Percentiles rank a stretch among this genome's conserved stretches.
Evolutionary conservation across 176 grass and related monocot species (phyloP).

Genomic region (Phragmites australis): DNA sequence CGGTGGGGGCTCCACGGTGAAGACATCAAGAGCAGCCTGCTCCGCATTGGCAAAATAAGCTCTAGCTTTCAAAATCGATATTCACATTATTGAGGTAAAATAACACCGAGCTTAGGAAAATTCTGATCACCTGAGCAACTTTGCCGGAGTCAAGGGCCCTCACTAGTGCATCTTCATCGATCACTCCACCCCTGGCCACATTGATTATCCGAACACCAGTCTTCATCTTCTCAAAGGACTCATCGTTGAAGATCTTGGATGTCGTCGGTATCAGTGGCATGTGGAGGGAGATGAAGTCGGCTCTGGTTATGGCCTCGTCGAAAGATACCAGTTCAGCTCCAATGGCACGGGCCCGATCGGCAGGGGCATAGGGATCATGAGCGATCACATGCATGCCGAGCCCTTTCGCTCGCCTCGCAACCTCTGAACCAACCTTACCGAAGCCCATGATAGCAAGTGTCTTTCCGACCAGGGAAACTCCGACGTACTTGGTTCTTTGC

Average conservation of each 20-base stretch:
- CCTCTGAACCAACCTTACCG: slow-evolving; percentile 95
- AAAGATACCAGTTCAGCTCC: slow-evolving; percentile 88
- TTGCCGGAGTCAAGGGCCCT: slow-evolving; percentile 81
- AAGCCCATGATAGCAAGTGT: slow-evolving; percentile 92
- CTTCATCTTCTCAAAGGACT: slow-evolving; percentile 86
- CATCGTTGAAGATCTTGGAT: slow-evolving; percentile 82
- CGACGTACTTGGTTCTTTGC: slow-evolving; percentile 82
- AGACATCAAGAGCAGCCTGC: slow-evolving; percentile 98
- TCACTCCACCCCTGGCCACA: slow-evolving; percentile 95
- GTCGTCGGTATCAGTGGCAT: slow-evolving; percentile 84
- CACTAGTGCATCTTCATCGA: slow-evolving; percentile 89
- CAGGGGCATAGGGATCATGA: slow-evolving; percentile 91
- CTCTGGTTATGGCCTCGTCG: slow-evolving; percentile 74
- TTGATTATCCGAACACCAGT: slow-evolving; percentile 85
- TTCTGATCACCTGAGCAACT: slow-evolving; percentile 79
- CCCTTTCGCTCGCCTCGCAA: slow-evolving; percentile 82
- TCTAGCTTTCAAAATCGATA: slow-evolving; percentile 15
- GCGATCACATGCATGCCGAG: slow-evolving; percentile 93
- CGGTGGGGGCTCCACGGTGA: slow-evolving; percentile 77
- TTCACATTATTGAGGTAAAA: background rate
- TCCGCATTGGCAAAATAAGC: slow-evolving; percentile 32
- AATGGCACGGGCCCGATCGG: slow-evolving; percentile 73
- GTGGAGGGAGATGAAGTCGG: slow-evolving; percentile 95
- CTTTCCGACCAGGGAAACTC: slow-evolving; percentile 90
- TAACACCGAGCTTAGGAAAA: background rate